Percentiles rank a stretch among this genome's conserved stretches.
Conservation (phyloP, 345 rosid species). For the Eucalyptus cladocalyx region DNA sequence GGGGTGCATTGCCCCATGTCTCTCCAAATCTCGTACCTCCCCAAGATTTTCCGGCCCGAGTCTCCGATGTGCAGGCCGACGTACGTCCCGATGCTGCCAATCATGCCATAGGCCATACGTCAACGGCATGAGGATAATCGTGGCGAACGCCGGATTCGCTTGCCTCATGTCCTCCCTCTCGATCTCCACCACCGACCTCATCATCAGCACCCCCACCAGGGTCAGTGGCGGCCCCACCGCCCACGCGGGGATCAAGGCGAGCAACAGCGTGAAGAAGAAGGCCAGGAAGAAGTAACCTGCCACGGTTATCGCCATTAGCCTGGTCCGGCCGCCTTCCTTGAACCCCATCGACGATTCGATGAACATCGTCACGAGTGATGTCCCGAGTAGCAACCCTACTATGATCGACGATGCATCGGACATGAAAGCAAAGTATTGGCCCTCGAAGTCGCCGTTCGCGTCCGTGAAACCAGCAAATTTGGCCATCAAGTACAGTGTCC, state of each 20-base stretch:
- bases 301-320: conserved; percentile 60
- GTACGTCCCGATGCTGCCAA: conserved; percentile 74
- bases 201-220: conserved; percentile 82
- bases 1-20: not conserved
- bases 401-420: conserved; percentile 69
- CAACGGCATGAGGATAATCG: conserved; percentile 68
- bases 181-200: conserved; percentile 75
- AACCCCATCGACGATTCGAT: conserved; percentile 80
- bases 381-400: conserved; percentile 61
- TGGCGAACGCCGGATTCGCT: conserved; percentile 73
- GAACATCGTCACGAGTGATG: conserved; percentile 69
- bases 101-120: conserved; percentile 77
- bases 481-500: conserved; percentile 83
- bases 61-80: conserved; percentile 52
- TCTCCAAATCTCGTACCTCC: conserved; percentile 17
- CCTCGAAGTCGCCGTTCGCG: conserved; percentile 46
- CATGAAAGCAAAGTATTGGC: conserved; percentile 91
- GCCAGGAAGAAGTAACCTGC: conserved; percentile 70
- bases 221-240: conserved; percentile 85
- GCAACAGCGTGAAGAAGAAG: conserved; percentile 53
- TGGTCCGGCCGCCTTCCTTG: conserved; percentile 67
- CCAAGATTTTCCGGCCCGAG: conserved; percentile 32
- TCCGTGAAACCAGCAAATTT: conserved; percentile 62
- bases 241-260: conserved; percentile 80
- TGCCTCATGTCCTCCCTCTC: conserved; percentile 79